Conservation (phyloP, 192 early-diverging fungal genomes). For the Coemansia sp. region DNA sequence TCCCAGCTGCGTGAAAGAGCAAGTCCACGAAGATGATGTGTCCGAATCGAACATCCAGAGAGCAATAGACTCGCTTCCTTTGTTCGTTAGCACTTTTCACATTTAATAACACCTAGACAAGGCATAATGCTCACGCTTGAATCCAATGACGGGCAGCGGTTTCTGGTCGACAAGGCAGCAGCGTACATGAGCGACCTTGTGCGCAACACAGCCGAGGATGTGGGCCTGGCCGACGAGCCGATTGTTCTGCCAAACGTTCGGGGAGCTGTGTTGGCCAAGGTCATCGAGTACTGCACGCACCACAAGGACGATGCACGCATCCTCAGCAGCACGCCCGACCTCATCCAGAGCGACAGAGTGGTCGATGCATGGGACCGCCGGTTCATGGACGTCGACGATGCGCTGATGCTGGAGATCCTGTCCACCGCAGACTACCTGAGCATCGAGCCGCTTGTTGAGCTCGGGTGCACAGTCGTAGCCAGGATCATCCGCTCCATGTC, state of each 20-base stretch:
- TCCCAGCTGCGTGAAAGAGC: no score
- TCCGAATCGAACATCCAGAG: no score
- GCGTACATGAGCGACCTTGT: conserved; percentile 71
- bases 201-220: conserved; percentile 75
- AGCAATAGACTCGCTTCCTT: no score
- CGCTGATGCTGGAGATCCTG: conserved; percentile 70
- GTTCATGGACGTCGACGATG: conserved; percentile 70
- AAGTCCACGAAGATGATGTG: no score
- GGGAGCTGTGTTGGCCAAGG: conserved; percentile 65
- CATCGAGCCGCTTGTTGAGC: conserved; percentile 88
- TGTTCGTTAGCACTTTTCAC: neutral
- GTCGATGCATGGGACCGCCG: conserved; percentile 77
- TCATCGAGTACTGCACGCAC: conserved; percentile 77
- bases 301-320: conserved; percentile 69
- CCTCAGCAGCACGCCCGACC: conserved; percentile 17
- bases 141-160: conserved; percentile 65
- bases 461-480: conserved; percentile 93
- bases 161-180: conserved; percentile 63
- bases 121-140: conserved; percentile 54
- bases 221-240: conserved; percentile 60
- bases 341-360: conserved; percentile 58
- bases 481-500: conserved; percentile 92
- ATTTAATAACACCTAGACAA: neutral
- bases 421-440: conserved; percentile 86
- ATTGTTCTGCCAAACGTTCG: conserved; percentile 75